These are phyloP conservation scores for Triticum monococcum DNA, from an alignment of 176 grass and related monocot genomes.

Conservation along the genomic window DNA sequence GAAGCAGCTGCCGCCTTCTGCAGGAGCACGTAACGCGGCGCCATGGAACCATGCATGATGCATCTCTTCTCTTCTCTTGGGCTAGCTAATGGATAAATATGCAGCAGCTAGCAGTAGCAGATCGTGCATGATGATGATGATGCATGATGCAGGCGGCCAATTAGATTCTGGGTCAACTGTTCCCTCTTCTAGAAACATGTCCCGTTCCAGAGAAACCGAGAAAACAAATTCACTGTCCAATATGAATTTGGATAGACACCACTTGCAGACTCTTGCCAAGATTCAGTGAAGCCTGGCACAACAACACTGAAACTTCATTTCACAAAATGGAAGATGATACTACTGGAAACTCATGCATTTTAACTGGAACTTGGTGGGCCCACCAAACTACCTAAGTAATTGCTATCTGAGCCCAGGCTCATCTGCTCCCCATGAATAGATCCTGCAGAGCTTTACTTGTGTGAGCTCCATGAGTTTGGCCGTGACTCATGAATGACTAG, in stretches of 20 bases:
- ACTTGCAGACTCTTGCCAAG: not conserved
- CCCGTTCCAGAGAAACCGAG: not conserved
- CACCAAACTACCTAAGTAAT: too few relatives aligned
- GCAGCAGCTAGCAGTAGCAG: not conserved
- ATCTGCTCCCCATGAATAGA: too few relatives aligned
- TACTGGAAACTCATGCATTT: too few relatives aligned
- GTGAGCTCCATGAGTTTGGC: not conserved
- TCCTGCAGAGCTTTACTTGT: not conserved
- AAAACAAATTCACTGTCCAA: not conserved
- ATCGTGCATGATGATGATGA: not conserved
- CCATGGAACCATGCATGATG: not conserved
- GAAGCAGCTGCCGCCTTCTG: not conserved
- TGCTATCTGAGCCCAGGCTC: too few relatives aligned
- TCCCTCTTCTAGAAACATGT: not conserved
- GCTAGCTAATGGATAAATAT: not conserved
- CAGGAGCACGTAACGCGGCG: not conserved
- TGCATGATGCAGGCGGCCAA: not conserved
- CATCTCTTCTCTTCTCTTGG: not conserved
- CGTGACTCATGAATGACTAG: slow-evolving; percentile 1
- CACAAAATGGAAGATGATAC: too few relatives aligned
- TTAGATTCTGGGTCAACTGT: slow-evolving; percentile 20
- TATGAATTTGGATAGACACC: not conserved
- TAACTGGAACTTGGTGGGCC: too few relatives aligned
- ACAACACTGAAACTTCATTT: too few relatives aligned
- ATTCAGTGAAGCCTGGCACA: not conserved